phyloP scores from a whole-genome alignment of 2,329 filamentous ascomycete genomes.

The Aspergillus candidus region DNA sequence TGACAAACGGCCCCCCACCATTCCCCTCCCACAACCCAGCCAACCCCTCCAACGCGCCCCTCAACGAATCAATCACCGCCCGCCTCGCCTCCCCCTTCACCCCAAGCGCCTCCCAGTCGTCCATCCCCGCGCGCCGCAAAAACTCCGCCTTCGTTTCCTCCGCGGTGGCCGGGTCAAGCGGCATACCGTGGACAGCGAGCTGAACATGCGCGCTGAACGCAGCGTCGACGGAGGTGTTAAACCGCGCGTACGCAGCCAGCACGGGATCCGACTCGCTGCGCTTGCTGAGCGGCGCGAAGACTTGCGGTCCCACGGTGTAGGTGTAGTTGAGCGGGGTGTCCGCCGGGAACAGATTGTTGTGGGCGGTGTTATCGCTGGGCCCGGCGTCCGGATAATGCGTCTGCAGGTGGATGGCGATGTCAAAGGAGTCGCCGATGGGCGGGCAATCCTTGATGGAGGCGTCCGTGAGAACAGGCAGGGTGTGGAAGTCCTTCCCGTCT shows the following conservation, averaged over 20 bases:
- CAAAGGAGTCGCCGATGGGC: slow-evolving; percentile 56
- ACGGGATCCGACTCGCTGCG: slow-evolving; percentile 11
- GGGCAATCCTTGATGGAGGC: slow-evolving; percentile 39
- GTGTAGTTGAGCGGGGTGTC: slow-evolving; percentile 37
- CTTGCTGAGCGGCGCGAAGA: slow-evolving; percentile 38
- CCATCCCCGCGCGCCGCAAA: slow-evolving; percentile 41
- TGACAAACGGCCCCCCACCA: slow-evolving; percentile 43
- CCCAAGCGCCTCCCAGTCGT: slow-evolving; percentile 35
- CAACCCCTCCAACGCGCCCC: slow-evolving; percentile 38
- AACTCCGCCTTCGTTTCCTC: slow-evolving; percentile 45
- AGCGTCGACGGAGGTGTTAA: slow-evolving; percentile 52
- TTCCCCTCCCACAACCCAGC: slow-evolving; percentile 38
- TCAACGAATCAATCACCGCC: slow-evolving; percentile 37
- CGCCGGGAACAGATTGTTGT: slow-evolving; percentile 45
- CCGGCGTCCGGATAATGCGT: slow-evolving; percentile 44
- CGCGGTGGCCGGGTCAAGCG: slow-evolving; percentile 47
- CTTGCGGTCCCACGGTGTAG: slow-evolving; percentile 20
- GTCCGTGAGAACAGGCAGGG: slow-evolving; percentile 50
- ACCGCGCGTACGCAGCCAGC: slow-evolving; percentile 40
- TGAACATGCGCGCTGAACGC: slow-evolving; percentile 45
- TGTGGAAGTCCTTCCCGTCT: slow-evolving; percentile 55
- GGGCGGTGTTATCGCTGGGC: slow-evolving; percentile 36
- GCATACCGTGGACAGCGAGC: slow-evolving; percentile 41
- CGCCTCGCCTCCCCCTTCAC: slow-evolving; percentile 37
- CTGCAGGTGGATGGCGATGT: slow-evolving; percentile 58